Percentiles rank a stretch among this genome's conserved stretches.
Evolutionary conservation across 495 filamentous ascomycete genomes (phyloP).

Genomic region (Jackrogersella minutella): DNA sequence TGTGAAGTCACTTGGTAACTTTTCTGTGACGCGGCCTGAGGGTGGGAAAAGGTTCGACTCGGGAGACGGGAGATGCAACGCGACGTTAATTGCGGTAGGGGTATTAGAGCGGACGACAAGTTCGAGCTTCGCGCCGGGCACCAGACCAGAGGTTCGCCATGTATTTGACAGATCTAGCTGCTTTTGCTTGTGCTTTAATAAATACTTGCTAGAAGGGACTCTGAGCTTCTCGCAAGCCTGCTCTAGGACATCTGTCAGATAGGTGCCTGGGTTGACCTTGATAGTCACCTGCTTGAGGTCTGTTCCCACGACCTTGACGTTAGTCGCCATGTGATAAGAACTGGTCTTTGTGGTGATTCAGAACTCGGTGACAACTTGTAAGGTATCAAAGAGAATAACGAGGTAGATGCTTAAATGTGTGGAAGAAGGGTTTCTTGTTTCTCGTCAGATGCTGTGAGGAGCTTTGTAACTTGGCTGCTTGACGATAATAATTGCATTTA

Average conservation of each 20-base stretch:
- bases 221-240: constrained; percentile 86
- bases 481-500: background rate
- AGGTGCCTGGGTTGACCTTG: constrained; percentile 81
- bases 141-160: constrained; percentile 86
- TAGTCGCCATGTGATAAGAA: constrained; percentile 73
- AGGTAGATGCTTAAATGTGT: background rate
- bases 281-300: constrained; percentile 76
- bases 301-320: constrained; percentile 86
- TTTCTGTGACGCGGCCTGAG: constrained; percentile 74
- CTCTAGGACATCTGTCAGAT: constrained; percentile 80
- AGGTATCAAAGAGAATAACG: background rate
- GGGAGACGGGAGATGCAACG: constrained; percentile 77
- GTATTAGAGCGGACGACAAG: constrained; percentile 85
- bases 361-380: background rate
- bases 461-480: background rate
- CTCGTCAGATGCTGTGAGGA: background rate
- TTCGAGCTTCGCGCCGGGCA: constrained; percentile 88
- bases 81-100: constrained; percentile 82
- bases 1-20: constrained; percentile 82
- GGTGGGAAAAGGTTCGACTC: constrained; percentile 63
- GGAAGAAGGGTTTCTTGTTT: background rate
- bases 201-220: constrained; percentile 74
- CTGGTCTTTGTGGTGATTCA: background rate
- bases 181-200: constrained; percentile 89
- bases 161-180: constrained; percentile 82